Conservation (phyloP, 192 early-diverging fungal genomes). For the Irineochytrium annulatum region DNA sequence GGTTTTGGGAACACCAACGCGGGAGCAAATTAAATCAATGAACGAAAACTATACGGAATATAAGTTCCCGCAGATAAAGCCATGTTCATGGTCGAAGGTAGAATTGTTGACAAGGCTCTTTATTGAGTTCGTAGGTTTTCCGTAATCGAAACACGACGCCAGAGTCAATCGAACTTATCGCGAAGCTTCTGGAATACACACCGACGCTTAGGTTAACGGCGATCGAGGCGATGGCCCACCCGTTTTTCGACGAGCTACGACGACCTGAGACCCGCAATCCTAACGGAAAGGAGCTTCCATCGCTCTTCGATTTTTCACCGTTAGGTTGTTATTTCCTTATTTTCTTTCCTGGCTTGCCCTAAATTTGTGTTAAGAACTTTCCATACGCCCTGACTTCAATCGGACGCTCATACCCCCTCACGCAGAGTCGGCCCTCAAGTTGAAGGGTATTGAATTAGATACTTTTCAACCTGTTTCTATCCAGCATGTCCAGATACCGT, state of each 20-base stretch:
- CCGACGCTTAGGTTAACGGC: conserved; percentile 79
- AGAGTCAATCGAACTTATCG: conserved; percentile 86
- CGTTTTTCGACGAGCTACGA: conserved; percentile 97
- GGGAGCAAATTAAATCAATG: conserved; percentile 96
- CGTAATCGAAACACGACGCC: conserved; percentile 74
- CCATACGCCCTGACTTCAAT: conserved; percentile 81
- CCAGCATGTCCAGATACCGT: conserved; percentile 18
- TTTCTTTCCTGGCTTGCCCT: background rate
- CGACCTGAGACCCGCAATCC: conserved; percentile 78
- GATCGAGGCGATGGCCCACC: conserved; percentile 89
- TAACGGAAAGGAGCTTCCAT: conserved; percentile 83
- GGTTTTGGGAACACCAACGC: conserved; percentile 94
- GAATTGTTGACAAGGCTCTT: no score
- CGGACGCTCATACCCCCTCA: conserved; percentile 79
- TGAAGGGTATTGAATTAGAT: conserved; percentile 70
- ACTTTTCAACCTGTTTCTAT: conserved; percentile 66
- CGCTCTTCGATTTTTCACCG: conserved; percentile 86
- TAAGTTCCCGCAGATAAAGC: conserved; percentile 98
- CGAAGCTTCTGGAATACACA: conserved; percentile 86
- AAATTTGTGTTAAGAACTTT: conserved; percentile 62
- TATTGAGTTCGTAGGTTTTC: no score
- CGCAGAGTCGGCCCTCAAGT: conserved; percentile 56
- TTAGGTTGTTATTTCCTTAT: conserved; percentile 50
- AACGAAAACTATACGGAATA: conserved; percentile 98
- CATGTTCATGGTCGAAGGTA: conserved; percentile 84